Evolutionary conservation across 1,284 basidiomycete genomes (phyloP).

Genomic region (Ustilago nuda): DNA sequence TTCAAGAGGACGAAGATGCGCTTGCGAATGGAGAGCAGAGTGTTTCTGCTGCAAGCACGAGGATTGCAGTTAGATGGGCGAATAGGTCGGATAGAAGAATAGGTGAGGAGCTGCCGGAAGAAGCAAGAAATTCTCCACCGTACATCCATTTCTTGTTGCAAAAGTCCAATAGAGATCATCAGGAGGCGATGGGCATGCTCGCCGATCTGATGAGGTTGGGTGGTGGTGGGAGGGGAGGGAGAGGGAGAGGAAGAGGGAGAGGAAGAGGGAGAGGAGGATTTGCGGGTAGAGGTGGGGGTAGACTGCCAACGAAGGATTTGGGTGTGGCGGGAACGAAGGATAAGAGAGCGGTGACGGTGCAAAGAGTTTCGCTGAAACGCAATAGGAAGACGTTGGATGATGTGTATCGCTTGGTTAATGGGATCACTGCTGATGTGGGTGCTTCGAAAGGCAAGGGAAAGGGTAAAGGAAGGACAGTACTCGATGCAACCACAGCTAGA

Average conservation of each 20-base stretch:
- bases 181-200: slow-evolving; percentile 86
- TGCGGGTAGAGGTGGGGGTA: slow-evolving; percentile 24
- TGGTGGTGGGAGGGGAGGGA: slow-evolving; percentile 31
- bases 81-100: slow-evolving; percentile 62
- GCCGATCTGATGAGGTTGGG: slow-evolving; percentile 72
- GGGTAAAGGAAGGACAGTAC: slow-evolving; percentile 36
- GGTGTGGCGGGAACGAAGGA: slow-evolving; percentile 96
- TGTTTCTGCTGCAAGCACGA: slow-evolving; percentile 67
- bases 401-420: slow-evolving; percentile 77
- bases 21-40: slow-evolving; percentile 19
- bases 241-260: slow-evolving; percentile 37
- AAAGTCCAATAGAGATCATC: slow-evolving; percentile 97
- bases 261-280: slow-evolving; percentile 37
- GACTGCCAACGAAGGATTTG: slow-evolving; percentile 73
- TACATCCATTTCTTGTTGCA: slow-evolving; percentile 97
- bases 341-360: slow-evolving; percentile 94
- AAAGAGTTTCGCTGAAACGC: slow-evolving; percentile 86
- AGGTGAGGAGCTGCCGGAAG: slow-evolving; percentile 70
- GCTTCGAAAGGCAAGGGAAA: slow-evolving; percentile 23
- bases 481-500: slow-evolving; percentile 36
- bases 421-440: slow-evolving; percentile 57
- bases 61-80: slow-evolving; percentile 81
- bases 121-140: slow-evolving; percentile 72
- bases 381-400: slow-evolving; percentile 83
- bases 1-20: slow-evolving; percentile 39